Evolutionary conservation across 768 basidiomycete genomes (phyloP).

Genomic region (Cyathus striatus): DNA sequence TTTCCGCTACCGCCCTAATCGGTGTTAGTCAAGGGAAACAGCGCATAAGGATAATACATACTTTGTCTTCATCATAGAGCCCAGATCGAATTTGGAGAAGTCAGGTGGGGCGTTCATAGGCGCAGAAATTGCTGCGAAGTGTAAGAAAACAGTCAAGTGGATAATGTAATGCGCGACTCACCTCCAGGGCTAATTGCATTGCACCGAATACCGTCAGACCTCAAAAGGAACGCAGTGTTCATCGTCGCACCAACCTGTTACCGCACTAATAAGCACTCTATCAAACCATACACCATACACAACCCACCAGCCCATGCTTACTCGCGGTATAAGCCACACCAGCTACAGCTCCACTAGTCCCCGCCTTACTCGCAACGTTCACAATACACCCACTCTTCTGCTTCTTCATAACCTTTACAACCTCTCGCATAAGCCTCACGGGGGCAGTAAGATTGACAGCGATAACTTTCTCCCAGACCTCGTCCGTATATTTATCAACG

Average conservation of each 20-base stretch:
- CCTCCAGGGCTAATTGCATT: constrained; percentile 11
- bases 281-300: not conserved
- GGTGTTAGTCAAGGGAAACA: not conserved
- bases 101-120: not conserved
- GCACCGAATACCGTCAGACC: constrained; percentile 11
- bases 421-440: constrained; percentile 10
- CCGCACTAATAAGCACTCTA: not conserved
- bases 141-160: not conserved
- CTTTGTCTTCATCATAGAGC: not conserved
- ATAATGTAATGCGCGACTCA: not conserved
- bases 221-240: constrained; percentile 12
- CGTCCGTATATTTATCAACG: constrained; percentile 1
- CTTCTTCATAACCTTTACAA: constrained; percentile 8
- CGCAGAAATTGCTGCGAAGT: not conserved
- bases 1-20: constrained; percentile 5
- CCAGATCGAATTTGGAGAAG: not conserved
- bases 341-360: constrained; percentile 8
- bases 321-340: constrained; percentile 11
- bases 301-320: constrained; percentile 9
- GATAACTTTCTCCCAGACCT: constrained; percentile 3
- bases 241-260: constrained; percentile 8
- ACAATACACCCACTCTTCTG: constrained; percentile 11
- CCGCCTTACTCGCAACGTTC: constrained; percentile 11
- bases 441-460: constrained; percentile 7
- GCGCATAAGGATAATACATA: not conserved